Conservation (phyloP, 352 stramenopile genomes). For the Thraustochytrium sp. region DNA sequence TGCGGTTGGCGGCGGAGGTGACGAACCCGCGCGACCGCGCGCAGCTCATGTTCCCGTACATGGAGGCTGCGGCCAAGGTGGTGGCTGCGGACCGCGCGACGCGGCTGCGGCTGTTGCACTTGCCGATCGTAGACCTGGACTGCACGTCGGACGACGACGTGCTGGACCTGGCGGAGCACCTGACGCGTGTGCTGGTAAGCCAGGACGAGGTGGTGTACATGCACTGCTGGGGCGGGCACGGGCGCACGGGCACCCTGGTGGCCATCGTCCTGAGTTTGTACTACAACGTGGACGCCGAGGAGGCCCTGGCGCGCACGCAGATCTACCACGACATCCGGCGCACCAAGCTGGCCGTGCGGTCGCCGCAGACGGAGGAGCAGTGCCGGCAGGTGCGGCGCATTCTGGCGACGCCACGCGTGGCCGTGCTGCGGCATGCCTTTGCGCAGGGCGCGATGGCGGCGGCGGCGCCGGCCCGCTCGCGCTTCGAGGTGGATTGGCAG, state of each 20-base stretch:
- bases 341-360: slow-evolving; percentile 54
- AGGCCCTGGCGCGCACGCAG: slow-evolving; percentile 54
- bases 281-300: slow-evolving; percentile 51
- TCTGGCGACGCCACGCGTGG: neutral
- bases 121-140: slow-evolving; percentile 55
- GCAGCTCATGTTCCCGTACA: slow-evolving; percentile 33
- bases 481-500: slow-evolving; percentile 2
- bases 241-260: slow-evolving; percentile 56
- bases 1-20: slow-evolving; percentile 23
- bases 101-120: slow-evolving; percentile 52
- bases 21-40: neutral
- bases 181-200: slow-evolving; percentile 42
- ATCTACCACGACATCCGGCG: slow-evolving; percentile 56
- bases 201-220: slow-evolving; percentile 56
- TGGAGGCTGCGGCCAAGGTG: neutral
- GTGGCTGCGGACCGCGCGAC: neutral
- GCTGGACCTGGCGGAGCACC: slow-evolving; percentile 41
- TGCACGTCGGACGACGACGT: slow-evolving; percentile 45
- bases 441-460: neutral
- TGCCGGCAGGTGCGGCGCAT: slow-evolving; percentile 53
- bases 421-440: neutral
- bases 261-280: slow-evolving; percentile 58
- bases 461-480: neutral
- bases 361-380: slow-evolving; percentile 56
- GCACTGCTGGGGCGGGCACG: slow-evolving; percentile 60